phyloP scores from a whole-genome alignment of 768 basidiomycete genomes.

The Phanerochaete carnosa region DNA sequence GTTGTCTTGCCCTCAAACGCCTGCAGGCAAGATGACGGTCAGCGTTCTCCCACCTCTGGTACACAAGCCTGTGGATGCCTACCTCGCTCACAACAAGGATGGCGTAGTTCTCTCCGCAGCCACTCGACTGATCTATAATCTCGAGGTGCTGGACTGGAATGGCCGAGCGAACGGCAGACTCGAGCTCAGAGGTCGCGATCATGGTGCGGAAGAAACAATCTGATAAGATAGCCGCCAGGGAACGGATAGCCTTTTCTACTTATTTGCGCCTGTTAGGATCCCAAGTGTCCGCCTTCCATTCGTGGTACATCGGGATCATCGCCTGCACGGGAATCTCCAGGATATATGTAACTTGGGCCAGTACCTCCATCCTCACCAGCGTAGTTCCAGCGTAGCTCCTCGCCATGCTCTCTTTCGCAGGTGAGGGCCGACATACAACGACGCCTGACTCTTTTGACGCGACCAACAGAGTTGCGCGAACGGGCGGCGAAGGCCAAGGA shows the following conservation, averaged over 20 bases:
- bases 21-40: conserved; percentile 28
- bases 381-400: background rate
- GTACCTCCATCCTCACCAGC: background rate
- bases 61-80: conserved; percentile 16
- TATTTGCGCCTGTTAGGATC: conserved; percentile 15
- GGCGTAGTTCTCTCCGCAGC: conserved; percentile 78
- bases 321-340: too few species aligned
- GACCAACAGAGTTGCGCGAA: conserved; percentile 48
- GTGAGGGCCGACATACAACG: background rate
- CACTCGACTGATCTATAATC: conserved; percentile 74
- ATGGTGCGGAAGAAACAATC: conserved; percentile 35
- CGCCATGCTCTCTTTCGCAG: conserved; percentile 1
- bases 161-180: conserved; percentile 58
- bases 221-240: conserved; percentile 23
- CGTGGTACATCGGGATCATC: background rate
- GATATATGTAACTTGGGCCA: background rate
- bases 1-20: conserved; percentile 78
- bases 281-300: conserved; percentile 4
- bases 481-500: conserved; percentile 63
- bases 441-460: background rate
- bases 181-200: conserved; percentile 56
- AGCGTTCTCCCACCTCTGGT: background rate
- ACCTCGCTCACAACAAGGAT: conserved; percentile 78
- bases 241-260: background rate
- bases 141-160: conserved; percentile 66